Percentiles rank a stretch among this genome's conserved stretches.
phyloP scores from a whole-genome alignment of 768 basidiomycete species.

The Tylopilus plumbeoviolaceoides region DNA sequence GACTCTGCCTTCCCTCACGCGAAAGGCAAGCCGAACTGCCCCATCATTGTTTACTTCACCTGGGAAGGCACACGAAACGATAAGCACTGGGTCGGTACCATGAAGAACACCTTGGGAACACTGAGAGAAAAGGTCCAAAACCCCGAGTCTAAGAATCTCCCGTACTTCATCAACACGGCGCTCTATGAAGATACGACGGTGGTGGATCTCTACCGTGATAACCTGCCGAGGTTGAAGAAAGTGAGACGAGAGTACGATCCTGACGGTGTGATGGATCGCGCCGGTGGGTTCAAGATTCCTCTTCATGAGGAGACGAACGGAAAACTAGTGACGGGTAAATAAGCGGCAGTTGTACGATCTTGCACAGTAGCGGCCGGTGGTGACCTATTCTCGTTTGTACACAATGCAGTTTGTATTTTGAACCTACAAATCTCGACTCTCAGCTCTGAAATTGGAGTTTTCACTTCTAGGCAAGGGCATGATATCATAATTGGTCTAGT shows the following conservation, averaged over 20 bases:
- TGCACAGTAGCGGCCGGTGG: no score
- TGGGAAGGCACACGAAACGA: conserved; percentile 13
- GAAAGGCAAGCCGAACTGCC: conserved; percentile 8
- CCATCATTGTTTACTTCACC: conserved; percentile 9
- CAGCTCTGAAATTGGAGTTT: no score
- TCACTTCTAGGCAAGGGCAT: no score
- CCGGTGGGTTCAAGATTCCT: conserved; percentile 1
- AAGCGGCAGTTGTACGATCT: neutral
- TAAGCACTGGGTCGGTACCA: conserved; percentile 4
- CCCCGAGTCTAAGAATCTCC: conserved; percentile 1
- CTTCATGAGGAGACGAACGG: no score
- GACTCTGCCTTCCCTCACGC: conserved; percentile 12
- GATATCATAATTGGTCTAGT: neutral
- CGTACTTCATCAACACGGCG: conserved; percentile 11
- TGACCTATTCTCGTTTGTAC: no score
- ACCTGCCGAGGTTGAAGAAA: neutral
- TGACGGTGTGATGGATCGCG: neutral
- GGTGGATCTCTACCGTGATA: conserved; percentile 9
- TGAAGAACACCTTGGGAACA: neutral
- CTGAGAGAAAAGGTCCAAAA: conserved; percentile 7
- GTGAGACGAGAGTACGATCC: neutral
- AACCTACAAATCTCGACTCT: no score
- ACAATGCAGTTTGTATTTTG: no score
- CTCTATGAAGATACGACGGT: conserved; percentile 1
- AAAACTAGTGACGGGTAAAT: neutral